These are phyloP conservation scores for Scheffersomyces segobiensis DNA, from an alignment of 1,139 yeast species.

Conservation along the genomic window DNA sequence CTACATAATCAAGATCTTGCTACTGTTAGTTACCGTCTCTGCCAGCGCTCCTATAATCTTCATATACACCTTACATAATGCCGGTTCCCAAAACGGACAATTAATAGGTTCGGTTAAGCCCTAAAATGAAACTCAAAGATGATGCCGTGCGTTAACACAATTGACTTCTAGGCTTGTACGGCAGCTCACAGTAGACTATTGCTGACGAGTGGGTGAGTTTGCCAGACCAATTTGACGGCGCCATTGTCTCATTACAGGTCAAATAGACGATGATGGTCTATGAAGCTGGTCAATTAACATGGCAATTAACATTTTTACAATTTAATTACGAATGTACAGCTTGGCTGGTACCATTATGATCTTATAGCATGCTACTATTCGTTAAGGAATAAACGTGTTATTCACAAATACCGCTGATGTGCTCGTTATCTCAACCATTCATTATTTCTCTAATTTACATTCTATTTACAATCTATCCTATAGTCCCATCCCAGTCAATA, in stretches of 20 bases:
- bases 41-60: too few relatives aligned
- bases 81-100: background rate
- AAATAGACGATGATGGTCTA: background rate
- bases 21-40: background rate
- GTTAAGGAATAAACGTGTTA: too few relatives aligned
- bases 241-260: background rate
- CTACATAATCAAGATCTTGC: background rate
- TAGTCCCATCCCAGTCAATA: constrained; percentile 54
- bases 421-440: too few relatives aligned
- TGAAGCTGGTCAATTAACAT: background rate
- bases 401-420: too few relatives aligned
- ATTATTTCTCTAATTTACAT: background rate
- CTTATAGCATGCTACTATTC: too few relatives aligned
- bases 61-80: background rate
- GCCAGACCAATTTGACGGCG: background rate
- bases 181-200: background rate
- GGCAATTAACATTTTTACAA: background rate
- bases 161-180: background rate
- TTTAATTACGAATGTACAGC: too few relatives aligned
- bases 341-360: too few relatives aligned
- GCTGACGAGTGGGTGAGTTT: background rate
- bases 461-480: constrained; percentile 8
- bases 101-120: background rate
- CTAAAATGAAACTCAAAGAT: background rate
- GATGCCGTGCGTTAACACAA: background rate